Evolutionary conservation across 2,329 filamentous ascomycete species (phyloP), one percentile per base, ranked within the genome.

Genomic region (Emydomyces testavorans): DNA sequence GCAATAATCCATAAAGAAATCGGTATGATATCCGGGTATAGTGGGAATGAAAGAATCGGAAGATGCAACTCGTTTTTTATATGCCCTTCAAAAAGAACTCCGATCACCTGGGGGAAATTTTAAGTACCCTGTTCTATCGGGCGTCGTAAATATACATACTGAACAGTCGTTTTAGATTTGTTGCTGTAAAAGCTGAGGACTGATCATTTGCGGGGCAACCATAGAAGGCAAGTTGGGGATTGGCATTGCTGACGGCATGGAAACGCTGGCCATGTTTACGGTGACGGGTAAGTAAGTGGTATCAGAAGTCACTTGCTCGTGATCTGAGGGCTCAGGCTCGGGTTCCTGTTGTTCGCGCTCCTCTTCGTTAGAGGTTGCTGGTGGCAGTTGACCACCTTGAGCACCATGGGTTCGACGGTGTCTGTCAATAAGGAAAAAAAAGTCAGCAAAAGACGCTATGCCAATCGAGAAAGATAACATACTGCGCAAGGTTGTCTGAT

Each of bases 401-500:
- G 75, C 73, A 73, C 94, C 93, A 69, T 96, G 90, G 58, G 88
- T 95, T 60, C 75, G 76, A 63, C 75, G 76, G 68, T 85, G 81
- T 64, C 78, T 81, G 56, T n/a, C n/a, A n/a, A 29, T 26, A 13
- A 15, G n/a, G 8, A 23, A 16, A 41, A 32, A 24, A 38, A 13
- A 4, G 20, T 43, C 16, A 34, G 26, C 10, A 45, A 16, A 45
- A 26, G 40, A 28, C 20, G 46, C 8, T 26, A 18, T 13, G 31
- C 23, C 39, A 39, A 38, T 40, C 10, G 8, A 34, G 20, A n/a
- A 48, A 50, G 20, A 13, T 10, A n/a, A 67, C 76, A 68, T 87
- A 94, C 85, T 98, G 92, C 67, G 92, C 92, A 70, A 98, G 83
- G 68, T 98, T 98, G 73, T 98, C 92, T 62, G 90, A 96, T 71